Evolutionary conservation across 1,139 yeast genomes (phyloP).

Genomic region (Casaregolazyma lundiana): DNA sequence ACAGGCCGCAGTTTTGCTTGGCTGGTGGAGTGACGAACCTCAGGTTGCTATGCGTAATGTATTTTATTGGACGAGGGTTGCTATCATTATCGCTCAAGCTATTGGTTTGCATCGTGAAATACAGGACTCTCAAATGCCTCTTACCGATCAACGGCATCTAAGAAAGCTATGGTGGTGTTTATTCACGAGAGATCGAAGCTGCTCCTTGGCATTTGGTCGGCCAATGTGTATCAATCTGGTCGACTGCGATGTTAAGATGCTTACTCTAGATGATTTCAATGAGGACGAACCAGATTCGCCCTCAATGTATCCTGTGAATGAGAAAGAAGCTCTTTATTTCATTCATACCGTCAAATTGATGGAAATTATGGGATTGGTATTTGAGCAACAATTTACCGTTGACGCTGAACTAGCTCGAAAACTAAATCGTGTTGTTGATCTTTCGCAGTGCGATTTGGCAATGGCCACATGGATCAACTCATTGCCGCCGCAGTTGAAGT

Average conservation of each 20-base stretch:
- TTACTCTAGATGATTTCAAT: conserved; percentile 58
- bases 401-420: conserved; percentile 55
- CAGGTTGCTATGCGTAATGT: conserved; percentile 65
- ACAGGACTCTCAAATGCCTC: conserved; percentile 29
- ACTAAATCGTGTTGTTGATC: conserved; percentile 47
- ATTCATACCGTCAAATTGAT: conserved; percentile 64
- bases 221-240: conserved; percentile 66
- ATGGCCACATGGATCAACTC: conserved; percentile 76
- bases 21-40: conserved; percentile 75
- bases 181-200: conserved; percentile 65
- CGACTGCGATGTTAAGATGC: conserved; percentile 76
- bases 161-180: conserved; percentile 78
- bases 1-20: conserved; percentile 62
- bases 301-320: conserved; percentile 44
- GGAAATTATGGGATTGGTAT: conserved; percentile 68
- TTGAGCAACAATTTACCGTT: conserved; percentile 68
- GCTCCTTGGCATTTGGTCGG: conserved; percentile 74
- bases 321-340: conserved; percentile 51
- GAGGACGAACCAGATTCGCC: conserved; percentile 50
- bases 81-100: conserved; percentile 71
- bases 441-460: conserved; percentile 71
- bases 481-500: conserved; percentile 61
- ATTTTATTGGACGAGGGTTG: conserved; percentile 74
- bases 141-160: conserved; percentile 55
- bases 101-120: conserved; percentile 64